Conservation (phyloP, 177 flowering plant genomes). For the Vitis hybrid region DNA sequence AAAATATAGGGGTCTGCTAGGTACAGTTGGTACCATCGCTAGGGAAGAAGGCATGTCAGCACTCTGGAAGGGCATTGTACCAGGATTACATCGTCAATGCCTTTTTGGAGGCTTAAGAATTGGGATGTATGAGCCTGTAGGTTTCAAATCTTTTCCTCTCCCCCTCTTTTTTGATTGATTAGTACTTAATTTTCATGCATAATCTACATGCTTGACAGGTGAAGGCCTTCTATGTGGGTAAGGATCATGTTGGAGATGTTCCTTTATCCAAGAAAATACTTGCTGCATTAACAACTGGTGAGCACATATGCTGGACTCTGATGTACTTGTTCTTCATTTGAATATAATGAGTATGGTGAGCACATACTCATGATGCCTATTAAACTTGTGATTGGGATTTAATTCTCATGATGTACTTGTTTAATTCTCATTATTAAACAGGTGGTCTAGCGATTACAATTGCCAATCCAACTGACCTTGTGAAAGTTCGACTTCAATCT, state of each 20-base stretch:
- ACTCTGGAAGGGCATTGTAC: constrained; percentile 96
- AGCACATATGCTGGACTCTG: constrained; percentile 17
- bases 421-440: constrained; percentile 16
- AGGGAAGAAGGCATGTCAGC: constrained; percentile 90
- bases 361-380: not conserved
- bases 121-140: constrained; percentile 85
- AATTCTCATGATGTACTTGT: too few species aligned
- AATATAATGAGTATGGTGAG: too few species aligned
- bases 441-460: constrained; percentile 85
- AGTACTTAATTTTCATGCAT: not conserved
- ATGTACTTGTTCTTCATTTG: not conserved
- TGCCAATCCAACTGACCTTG: constrained; percentile 99
- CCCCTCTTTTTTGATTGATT: not conserved
- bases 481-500: constrained; percentile 96
- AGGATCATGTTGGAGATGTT: constrained; percentile 75
- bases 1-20: constrained; percentile 88
- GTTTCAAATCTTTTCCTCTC: constrained; percentile 24
- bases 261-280: constrained; percentile 84
- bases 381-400: not conserved
- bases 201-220: constrained; percentile 50
- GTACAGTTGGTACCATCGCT: constrained; percentile 89
- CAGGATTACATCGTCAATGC: constrained; percentile 95
- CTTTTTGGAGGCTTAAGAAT: constrained; percentile 89
- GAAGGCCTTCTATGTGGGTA: constrained; percentile 70
- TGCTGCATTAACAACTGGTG: constrained; percentile 93